phyloP scores from a whole-genome alignment of 176 grass and related monocot genomes.

The Rhynchospora tenuis region DNA sequence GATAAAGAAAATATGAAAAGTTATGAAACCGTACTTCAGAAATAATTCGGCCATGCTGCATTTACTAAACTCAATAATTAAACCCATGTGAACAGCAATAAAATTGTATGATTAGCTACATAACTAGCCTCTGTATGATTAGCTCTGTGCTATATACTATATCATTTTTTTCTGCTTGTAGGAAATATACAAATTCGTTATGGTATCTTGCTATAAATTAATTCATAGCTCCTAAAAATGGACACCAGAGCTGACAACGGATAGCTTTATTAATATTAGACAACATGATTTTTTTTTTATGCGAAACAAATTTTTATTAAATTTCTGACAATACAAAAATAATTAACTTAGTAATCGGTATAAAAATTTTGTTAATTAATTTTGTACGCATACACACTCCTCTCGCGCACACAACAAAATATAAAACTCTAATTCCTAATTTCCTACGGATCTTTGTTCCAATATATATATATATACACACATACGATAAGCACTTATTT shows the following conservation, averaged over 20 bases:
- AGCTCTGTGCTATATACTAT: neutral
- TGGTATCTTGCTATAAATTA: neutral
- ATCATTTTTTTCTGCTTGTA: neutral
- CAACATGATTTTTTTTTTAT: neutral
- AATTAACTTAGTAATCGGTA: too few species aligned
- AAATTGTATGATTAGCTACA: constrained; percentile 17
- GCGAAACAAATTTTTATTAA: too few species aligned
- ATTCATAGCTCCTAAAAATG: neutral
- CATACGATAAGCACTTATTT: too few species aligned
- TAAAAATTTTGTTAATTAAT: too few species aligned
- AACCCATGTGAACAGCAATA: constrained; percentile 16
- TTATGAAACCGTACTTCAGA: neutral
- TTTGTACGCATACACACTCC: too few species aligned
- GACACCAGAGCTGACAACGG: neutral
- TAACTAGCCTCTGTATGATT: constrained; percentile 14
- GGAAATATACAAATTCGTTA: neutral
- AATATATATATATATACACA: too few species aligned
- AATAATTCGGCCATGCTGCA: constrained; percentile 19
- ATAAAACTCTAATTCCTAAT: too few species aligned
- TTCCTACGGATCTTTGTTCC: too few species aligned
- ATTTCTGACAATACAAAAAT: too few species aligned
- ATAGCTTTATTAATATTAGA: neutral
- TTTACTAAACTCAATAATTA: constrained; percentile 9
- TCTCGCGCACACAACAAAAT: too few species aligned
- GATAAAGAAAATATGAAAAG: neutral